These are phyloP conservation scores for Xylaria cubensis DNA, from an alignment of 495 filamentous ascomycete species.

Conservation along the genomic window DNA sequence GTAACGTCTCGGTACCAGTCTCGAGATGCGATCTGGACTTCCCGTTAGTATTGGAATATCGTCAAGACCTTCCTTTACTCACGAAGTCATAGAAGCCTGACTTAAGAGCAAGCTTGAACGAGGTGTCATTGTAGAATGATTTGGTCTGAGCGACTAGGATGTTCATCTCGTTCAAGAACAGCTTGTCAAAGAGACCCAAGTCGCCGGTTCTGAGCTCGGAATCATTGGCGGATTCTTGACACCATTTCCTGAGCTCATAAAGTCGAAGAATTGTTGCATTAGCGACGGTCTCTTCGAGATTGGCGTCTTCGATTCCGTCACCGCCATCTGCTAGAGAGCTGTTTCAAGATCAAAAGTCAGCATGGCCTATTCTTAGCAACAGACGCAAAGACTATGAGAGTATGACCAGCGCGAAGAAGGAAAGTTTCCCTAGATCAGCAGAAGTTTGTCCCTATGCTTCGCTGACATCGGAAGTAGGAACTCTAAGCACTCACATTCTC, in stretches of 20 bases:
- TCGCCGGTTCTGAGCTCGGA: conserved; percentile 72
- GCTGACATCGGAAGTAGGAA: background rate
- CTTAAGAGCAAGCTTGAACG: conserved; percentile 93
- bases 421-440: background rate
- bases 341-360: conserved; percentile 7
- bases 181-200: conserved; percentile 77
- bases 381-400: background rate
- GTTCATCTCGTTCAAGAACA: conserved; percentile 96
- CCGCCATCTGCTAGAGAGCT: conserved; percentile 88
- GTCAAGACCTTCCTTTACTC: conserved; percentile 43
- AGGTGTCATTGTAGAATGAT: conserved; percentile 77
- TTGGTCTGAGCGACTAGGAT: conserved; percentile 75
- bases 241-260: conserved; percentile 88
- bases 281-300: conserved; percentile 94
- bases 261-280: conserved; percentile 88
- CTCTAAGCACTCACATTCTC: conserved; percentile 57
- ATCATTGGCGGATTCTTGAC: conserved; percentile 80
- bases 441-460: background rate
- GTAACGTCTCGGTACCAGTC: conserved; percentile 89
- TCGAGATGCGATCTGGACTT: conserved; percentile 47
- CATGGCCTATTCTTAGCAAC: background rate
- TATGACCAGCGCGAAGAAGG: background rate
- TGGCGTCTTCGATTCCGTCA: conserved; percentile 93
- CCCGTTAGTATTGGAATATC: background rate
- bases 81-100: conserved; percentile 89